Conservation (phyloP, 306 rosid genomes). For the Castanea crenata region DNA sequence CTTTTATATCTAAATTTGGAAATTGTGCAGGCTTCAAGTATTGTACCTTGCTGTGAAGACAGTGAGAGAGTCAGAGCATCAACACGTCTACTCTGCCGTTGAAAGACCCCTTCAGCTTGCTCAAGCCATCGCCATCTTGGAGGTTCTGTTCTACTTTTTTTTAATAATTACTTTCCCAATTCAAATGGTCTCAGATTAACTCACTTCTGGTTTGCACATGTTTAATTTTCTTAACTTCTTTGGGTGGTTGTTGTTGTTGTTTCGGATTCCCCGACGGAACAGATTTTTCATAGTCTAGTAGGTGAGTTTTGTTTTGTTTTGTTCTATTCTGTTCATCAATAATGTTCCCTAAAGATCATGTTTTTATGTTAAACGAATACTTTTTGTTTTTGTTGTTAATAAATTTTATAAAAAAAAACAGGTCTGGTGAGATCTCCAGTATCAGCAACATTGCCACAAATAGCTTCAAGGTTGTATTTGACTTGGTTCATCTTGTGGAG, state of each 20-base stretch:
- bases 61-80: slow-evolving; percentile 56
- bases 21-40: slow-evolving; percentile 61
- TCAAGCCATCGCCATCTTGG: slow-evolving; percentile 79
- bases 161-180: not conserved
- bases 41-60: slow-evolving; percentile 54
- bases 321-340: not conserved
- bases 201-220: not conserved
- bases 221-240: not conserved
- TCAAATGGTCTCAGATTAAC: not conserved
- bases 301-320: slow-evolving; percentile 53
- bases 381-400: not conserved
- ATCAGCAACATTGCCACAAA: slow-evolving; percentile 81
- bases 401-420: slow-evolving; percentile 6
- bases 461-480: slow-evolving; percentile 69
- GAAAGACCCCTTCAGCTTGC: slow-evolving; percentile 65
- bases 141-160: slow-evolving; percentile 34
- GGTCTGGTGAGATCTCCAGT: slow-evolving; percentile 87
- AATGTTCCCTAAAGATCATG: not conserved
- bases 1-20: not conserved
- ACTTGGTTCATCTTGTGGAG: slow-evolving; percentile 90
- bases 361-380: slow-evolving; percentile 9
- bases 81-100: slow-evolving; percentile 67
- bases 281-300: slow-evolving; percentile 84
- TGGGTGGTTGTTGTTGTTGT: not conserved
- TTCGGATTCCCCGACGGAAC: slow-evolving; percentile 25